These are phyloP conservation scores for Pseudotulostoma volvatum DNA, from an alignment of 495 filamentous ascomycete species.

Conservation along the genomic window DNA sequence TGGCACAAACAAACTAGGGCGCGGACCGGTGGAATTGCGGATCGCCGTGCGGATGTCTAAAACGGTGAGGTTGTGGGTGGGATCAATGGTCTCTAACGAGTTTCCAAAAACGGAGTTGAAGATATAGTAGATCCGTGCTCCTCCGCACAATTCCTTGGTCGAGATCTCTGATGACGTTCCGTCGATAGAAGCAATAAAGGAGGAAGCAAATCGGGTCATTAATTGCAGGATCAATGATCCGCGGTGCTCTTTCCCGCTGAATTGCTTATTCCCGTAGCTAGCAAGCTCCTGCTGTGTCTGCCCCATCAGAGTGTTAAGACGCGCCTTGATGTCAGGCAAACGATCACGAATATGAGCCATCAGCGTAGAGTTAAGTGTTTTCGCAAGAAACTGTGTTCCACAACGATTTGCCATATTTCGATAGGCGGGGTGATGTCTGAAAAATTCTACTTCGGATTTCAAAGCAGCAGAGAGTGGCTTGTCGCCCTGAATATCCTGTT, in stretches of 20 bases:
- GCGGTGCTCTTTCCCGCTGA: conserved; percentile 92
- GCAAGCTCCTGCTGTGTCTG: conserved; percentile 98
- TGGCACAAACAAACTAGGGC: conserved; percentile 89
- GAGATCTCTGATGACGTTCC: conserved; percentile 97
- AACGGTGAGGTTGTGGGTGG: conserved; percentile 82
- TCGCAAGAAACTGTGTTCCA: conserved; percentile 89
- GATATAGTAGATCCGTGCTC: conserved; percentile 96
- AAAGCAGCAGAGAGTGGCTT: conserved; percentile 83
- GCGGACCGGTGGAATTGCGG: conserved; percentile 90
- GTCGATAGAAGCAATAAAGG: conserved; percentile 97
- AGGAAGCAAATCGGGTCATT: conserved; percentile 96
- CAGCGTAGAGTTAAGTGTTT: conserved; percentile 83
- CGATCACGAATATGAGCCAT: conserved; percentile 95
- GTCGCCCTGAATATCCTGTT: conserved; percentile 94
- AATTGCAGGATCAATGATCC: conserved; percentile 89
- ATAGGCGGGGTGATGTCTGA: conserved; percentile 92
- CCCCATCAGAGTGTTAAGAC: conserved; percentile 95
- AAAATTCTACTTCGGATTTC: conserved; percentile 84
- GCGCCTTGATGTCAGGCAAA: conserved; percentile 92
- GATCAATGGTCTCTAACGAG: conserved; percentile 88
- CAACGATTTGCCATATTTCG: conserved; percentile 88
- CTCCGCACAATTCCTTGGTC: conserved; percentile 94
- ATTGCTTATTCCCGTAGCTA: conserved; percentile 95
- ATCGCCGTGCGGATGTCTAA: conserved; percentile 98
- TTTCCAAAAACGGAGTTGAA: conserved; percentile 99